Evolutionary conservation across 1,139 yeast species (phyloP), one percentile per base, ranked within the genome.

Genomic region (Yamadazyma songkhlaensis): DNA sequence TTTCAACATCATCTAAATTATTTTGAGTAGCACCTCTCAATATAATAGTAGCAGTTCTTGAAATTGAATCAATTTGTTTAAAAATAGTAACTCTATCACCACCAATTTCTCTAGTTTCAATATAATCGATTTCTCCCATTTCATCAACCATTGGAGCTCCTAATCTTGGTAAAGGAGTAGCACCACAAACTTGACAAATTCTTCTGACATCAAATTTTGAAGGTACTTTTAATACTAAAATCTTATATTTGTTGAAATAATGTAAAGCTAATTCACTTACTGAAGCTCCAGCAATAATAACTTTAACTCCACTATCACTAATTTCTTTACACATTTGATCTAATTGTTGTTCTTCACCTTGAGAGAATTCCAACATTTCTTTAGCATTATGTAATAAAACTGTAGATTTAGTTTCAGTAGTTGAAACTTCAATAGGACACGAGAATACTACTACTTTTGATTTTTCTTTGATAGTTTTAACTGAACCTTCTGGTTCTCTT

Each of bases 1-100:
- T 82, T 70, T 92, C 98, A 43, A 92, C 78, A 58, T 92, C 97
- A 54, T 94, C 98, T 56, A 92, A 72, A 57, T 77, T 80, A 62
- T 88, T 89, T 61, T 89, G 95, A n/a, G 98, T 92, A 31, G 98
- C 98, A 39, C 98, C 98, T 63, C 98, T 81, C 39, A 94, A 71
- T 34, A 92, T 83, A 51, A 92, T 89, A 7, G 98, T 92, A 9
- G 97, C 83, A 4, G 98, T 92, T 56, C 76, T 60, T 12, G 75
- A 66, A 51, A 86, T 75, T 23, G 95, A 81, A 13, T 46, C 39
- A 41, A 72, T 71, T 64, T 92, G 98, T 59, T 89, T 79, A 71
- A 92, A 90, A 25, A 94, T 77, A 9, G 98, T 92, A 29, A 92
- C 98, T 59, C 97, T 79, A 64, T 94, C 97, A 39, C 97, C 97